Conservation (phyloP, 495 filamentous ascomycete genomes). For the Penicillium lagena region DNA sequence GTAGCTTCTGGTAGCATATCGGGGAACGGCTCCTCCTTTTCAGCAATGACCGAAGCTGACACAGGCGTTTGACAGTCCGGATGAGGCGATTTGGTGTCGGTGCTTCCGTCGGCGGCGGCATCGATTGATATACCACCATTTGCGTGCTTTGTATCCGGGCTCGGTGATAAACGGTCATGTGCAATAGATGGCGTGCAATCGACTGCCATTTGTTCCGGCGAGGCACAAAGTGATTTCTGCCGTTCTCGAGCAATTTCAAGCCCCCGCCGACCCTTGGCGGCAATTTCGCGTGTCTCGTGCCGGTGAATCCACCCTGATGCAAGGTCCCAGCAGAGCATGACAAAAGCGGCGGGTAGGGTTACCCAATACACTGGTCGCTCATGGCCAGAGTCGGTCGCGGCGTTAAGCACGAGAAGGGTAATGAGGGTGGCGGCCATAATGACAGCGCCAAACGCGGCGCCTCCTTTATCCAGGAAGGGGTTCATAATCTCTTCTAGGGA, state of each 20-base stretch:
- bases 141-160: neutral
- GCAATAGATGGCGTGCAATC: neutral
- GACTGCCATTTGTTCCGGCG: neutral
- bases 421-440: slow-evolving; percentile 58
- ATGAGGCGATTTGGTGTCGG: neutral
- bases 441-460: slow-evolving; percentile 52
- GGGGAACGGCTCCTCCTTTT: slow-evolving; percentile 6
- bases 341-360: slow-evolving; percentile 53
- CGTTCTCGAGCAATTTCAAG: slow-evolving; percentile 38
- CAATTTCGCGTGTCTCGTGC: slow-evolving; percentile 52
- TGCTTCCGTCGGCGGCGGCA: neutral
- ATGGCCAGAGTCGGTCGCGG: slow-evolving; percentile 30
- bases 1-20: neutral
- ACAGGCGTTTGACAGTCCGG: neutral
- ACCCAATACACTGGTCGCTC: slow-evolving; percentile 49
- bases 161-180: neutral
- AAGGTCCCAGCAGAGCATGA: slow-evolving; percentile 60
- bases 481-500: slow-evolving; percentile 67
- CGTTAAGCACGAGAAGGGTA: slow-evolving; percentile 53
- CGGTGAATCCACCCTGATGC: slow-evolving; percentile 51
- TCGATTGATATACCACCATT: neutral
- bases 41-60: slow-evolving; percentile 3
- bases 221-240: slow-evolving; percentile 9
- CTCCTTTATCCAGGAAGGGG: slow-evolving; percentile 57
- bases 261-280: slow-evolving; percentile 45